Evolutionary conservation across 768 basidiomycete genomes (phyloP), one percentile per base, ranked within the genome.

Genomic region (Podaxis sp.): DNA sequence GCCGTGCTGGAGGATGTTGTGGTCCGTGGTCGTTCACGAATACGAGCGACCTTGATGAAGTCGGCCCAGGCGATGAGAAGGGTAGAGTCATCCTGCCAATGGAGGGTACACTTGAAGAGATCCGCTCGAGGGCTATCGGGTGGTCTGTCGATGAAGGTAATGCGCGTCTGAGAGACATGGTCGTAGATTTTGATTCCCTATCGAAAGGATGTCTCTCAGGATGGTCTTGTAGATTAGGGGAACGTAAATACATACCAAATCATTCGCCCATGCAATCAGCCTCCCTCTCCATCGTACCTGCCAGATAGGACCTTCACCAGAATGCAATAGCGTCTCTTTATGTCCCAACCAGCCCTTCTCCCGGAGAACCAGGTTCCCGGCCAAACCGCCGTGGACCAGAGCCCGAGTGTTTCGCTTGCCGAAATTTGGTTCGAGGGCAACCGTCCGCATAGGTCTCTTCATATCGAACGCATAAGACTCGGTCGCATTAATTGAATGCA

Each of bases 311-410:
- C 96, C 97, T 74, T 98, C 97, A 3, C 89, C 91, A 4, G 71
- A 79, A 68, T 94, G 89, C 18, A 97, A 71, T 5, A 88, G 72
- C 0, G 88, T 91, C 71, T 96, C 95, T 68, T 92, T 97, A 67
- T 97, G 91, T 0, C 96, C 95, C 1, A 98, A 74, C 95, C 97
- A 98, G 5, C 95, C 92, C 70, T 97, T 98, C 77, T 98, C 96
- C 64, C 91, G 85, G 66, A 97, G 67, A n/a, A 91, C 78, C 27
- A 99, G 76, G 21, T 81, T 86, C 3, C 97, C 96, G 0, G 92
- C 89, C 81, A 96, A 82, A 7, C 97, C 97, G 21, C 96, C 97
- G 58, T 90, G 93, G 10, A 97, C 90, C 66, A 97, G 89, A 0
- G 90, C 83, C 21, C 93, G 82, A 6, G 90, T 84, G 38, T 81